Evolutionary conservation across 1,284 basidiomycete species (phyloP).

Genomic region (Omphalotus olearius): DNA sequence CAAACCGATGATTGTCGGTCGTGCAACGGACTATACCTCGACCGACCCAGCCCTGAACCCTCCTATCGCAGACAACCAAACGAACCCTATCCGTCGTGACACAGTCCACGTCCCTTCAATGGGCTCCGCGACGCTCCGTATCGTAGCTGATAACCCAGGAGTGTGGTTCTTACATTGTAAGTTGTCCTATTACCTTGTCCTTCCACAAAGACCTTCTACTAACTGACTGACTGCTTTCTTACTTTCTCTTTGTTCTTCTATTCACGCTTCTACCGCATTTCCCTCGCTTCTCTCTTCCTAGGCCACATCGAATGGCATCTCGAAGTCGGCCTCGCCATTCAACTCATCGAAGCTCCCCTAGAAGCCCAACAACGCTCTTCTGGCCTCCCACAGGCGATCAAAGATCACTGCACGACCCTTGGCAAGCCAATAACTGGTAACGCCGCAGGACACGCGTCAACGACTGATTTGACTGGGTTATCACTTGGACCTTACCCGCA

Average conservation of each 20-base stretch:
- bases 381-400: slow-evolving; percentile 45
- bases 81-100: slow-evolving; percentile 86
- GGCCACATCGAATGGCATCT: slow-evolving; percentile 85
- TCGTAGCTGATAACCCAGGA: slow-evolving; percentile 81
- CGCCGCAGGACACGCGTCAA: slow-evolving; percentile 66
- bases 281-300: slow-evolving; percentile 21
- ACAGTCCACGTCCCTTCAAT: slow-evolving; percentile 63
- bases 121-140: slow-evolving; percentile 60
- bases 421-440: slow-evolving; percentile 69
- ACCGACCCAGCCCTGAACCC: slow-evolving; percentile 80
- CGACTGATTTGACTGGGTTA: slow-evolving; percentile 61
- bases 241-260: background rate
- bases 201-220: background rate
- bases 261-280: background rate
- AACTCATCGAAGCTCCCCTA: slow-evolving; percentile 74
- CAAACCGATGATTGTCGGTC: slow-evolving; percentile 75
- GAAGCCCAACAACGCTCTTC: slow-evolving; percentile 43
- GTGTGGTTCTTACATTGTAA: slow-evolving; percentile 80
- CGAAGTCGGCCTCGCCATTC: slow-evolving; percentile 72
- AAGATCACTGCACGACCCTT: slow-evolving; percentile 69
- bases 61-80: slow-evolving; percentile 66
- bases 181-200: slow-evolving; percentile 22
- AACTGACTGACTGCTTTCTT: background rate
- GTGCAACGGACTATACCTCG: slow-evolving; percentile 71
- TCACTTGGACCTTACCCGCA: slow-evolving; percentile 66